These are phyloP conservation scores for Microsporum canis DNA, from an alignment of 2,329 filamentous ascomycete genomes.

Conservation along the genomic window DNA sequence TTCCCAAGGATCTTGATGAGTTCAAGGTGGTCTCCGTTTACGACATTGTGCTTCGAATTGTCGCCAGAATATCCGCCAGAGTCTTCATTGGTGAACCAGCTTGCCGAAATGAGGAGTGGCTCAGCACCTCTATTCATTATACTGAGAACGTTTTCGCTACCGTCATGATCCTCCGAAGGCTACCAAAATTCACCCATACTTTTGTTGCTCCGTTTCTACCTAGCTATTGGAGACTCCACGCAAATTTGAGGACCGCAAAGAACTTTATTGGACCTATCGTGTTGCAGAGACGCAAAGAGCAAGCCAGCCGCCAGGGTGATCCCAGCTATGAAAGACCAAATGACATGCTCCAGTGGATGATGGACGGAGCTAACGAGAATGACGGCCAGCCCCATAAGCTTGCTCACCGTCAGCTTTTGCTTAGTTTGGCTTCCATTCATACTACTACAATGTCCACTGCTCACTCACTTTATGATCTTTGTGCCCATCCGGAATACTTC, in stretches of 20 bases:
- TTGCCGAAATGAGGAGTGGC: constrained; percentile 31
- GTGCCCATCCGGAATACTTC: constrained; percentile 15
- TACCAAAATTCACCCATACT: neutral
- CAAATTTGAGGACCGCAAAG: constrained; percentile 22
- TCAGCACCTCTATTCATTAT: constrained; percentile 25
- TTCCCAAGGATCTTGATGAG: neutral
- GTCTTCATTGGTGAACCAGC: constrained; percentile 31
- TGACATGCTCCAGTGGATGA: constrained; percentile 6
- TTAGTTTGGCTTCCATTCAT: constrained; percentile 13
- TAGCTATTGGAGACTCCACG: constrained; percentile 23
- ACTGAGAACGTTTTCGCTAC: constrained; percentile 27
- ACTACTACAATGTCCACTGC: constrained; percentile 12
- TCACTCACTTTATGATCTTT: constrained; percentile 16
- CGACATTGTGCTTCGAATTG: constrained; percentile 15
- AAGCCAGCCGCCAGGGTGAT: constrained; percentile 4
- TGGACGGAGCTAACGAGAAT: neutral
- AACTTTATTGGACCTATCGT: constrained; percentile 28
- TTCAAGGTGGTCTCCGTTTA: neutral
- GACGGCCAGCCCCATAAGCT: constrained; percentile 7
- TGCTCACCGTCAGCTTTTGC: constrained; percentile 10
- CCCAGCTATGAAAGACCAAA: neutral
- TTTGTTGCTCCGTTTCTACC: constrained; percentile 21
- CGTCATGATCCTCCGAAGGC: constrained; percentile 14
- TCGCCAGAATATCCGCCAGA: constrained; percentile 31
- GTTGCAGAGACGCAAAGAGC: constrained; percentile 19